phyloP scores from a whole-genome alignment of 2,329 filamentous ascomycete species.

The Talaromyces pinophilus region DNA sequence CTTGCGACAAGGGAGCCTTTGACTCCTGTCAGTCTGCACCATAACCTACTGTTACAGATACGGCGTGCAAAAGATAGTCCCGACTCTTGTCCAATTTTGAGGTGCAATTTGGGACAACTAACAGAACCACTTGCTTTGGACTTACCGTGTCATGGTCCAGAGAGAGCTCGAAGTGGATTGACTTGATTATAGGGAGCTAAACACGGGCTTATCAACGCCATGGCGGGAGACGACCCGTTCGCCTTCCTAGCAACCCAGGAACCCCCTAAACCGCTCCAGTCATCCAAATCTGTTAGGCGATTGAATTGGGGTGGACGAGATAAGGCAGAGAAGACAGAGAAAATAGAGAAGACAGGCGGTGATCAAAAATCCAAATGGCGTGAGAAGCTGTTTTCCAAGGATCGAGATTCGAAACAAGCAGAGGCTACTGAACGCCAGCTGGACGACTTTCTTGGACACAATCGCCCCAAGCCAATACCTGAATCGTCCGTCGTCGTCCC shows the following conservation, averaged over 20 bases:
- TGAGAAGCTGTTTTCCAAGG: slow-evolving; percentile 52
- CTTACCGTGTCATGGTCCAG: slow-evolving; percentile 17
- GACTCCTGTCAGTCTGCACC: background rate
- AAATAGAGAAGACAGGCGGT: background rate
- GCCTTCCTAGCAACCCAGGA: slow-evolving; percentile 35
- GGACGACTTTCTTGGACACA: slow-evolving; percentile 60
- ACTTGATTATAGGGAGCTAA: slow-evolving; percentile 18
- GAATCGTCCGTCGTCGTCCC: slow-evolving; percentile 28
- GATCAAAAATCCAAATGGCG: slow-evolving; percentile 47
- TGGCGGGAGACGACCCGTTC: slow-evolving; percentile 43
- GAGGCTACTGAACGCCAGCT: slow-evolving; percentile 50
- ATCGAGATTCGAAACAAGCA: slow-evolving; percentile 33
- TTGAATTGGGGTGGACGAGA: slow-evolving; percentile 21
- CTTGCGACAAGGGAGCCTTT: slow-evolving; percentile 4
- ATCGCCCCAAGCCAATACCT: slow-evolving; percentile 40
- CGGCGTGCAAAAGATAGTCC: background rate
- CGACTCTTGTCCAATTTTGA: background rate
- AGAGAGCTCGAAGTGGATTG: slow-evolving; percentile 11
- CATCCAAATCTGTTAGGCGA: slow-evolving; percentile 20
- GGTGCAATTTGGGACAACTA: background rate
- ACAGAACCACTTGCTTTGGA: background rate
- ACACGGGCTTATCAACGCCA: slow-evolving; percentile 24
- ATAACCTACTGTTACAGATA: background rate
- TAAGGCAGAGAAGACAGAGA: background rate
- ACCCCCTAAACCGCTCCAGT: slow-evolving; percentile 34